A percentile compares a stretch with the other conserved stretches of the same genome.
These are phyloP conservation scores for Persicaria maculosa DNA, from an alignment of 148 eudicot genomes.

Conservation along the genomic window DNA sequence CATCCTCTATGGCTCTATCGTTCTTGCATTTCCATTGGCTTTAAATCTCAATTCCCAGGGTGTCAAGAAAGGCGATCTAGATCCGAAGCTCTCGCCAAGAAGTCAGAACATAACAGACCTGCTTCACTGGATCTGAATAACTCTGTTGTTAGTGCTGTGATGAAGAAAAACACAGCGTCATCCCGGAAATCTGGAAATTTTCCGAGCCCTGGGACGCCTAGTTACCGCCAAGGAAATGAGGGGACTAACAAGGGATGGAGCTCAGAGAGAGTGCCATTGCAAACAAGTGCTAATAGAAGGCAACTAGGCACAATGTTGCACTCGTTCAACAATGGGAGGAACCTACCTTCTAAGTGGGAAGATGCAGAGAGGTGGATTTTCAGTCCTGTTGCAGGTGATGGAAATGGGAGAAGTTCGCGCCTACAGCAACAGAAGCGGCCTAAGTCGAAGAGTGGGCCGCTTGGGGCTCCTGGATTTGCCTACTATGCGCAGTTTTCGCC, in stretches of 20 bases:
- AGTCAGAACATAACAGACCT: conserved; percentile 49
- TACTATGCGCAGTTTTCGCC: conserved; percentile 59
- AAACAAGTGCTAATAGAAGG: conserved; percentile 40
- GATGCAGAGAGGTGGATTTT: conserved; percentile 15
- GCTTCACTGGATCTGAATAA: conserved; percentile 71
- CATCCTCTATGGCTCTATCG: not conserved
- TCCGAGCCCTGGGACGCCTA: conserved; percentile 84
- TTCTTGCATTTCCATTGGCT: not conserved
- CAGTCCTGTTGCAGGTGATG: conserved; percentile 36
- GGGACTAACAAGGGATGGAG: conserved; percentile 77
- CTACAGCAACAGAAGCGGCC: conserved; percentile 54
- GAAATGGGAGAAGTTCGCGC: conserved; percentile 35
- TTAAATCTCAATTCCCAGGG: conserved; percentile 30
- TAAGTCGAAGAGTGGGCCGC: conserved; percentile 93
- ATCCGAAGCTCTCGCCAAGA: conserved; percentile 46
- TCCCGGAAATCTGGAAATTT: conserved; percentile 37
- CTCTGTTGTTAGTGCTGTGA: conserved; percentile 29
- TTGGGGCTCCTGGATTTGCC: conserved; percentile 69
- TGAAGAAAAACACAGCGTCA: conserved; percentile 44
- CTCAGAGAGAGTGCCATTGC: conserved; percentile 73
- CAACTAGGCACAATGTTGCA: conserved; percentile 16
- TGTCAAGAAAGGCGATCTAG: conserved; percentile 67
- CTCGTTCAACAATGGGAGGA: conserved; percentile 8
- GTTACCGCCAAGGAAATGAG: conserved; percentile 36
- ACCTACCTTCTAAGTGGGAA: conserved; percentile 12